phyloP scores from a whole-genome alignment of 371 early-diverging fungal species.

The Mucor plumbeus region DNA sequence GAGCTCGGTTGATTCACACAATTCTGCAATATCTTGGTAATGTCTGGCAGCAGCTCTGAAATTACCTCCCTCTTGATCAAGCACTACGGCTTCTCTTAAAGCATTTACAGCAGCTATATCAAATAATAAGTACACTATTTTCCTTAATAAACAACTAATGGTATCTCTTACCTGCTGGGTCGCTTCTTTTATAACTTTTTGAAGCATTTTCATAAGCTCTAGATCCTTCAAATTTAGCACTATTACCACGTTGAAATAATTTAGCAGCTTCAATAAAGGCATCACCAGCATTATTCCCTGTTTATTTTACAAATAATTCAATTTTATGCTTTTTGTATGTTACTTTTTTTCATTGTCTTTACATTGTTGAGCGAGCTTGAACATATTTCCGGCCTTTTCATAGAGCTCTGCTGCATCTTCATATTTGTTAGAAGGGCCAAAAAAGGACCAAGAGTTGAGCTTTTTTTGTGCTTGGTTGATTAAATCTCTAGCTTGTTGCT shows the following conservation, averaged over 20 bases:
- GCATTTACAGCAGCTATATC: constrained; percentile 77
- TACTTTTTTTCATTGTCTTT: constrained; percentile 24
- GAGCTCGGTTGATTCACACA: constrained; percentile 84
- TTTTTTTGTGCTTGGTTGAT: constrained; percentile 79
- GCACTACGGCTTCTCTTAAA: constrained; percentile 75
- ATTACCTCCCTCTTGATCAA: constrained; percentile 86
- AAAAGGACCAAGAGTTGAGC: constrained; percentile 75
- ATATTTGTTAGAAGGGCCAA: constrained; percentile 78
- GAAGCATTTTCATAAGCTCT: constrained; percentile 84
- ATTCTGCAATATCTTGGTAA: constrained; percentile 90
- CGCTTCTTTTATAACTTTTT: constrained; percentile 86
- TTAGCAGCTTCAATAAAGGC: constrained; percentile 85
- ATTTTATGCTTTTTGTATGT: neutral
- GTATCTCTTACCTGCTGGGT: constrained; percentile 70
- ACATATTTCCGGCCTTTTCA: constrained; percentile 88
- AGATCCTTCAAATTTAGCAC: constrained; percentile 66
- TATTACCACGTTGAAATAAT: constrained; percentile 60
- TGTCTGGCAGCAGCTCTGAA: constrained; percentile 92
- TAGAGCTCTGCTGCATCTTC: constrained; percentile 95
- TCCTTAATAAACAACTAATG: neutral
- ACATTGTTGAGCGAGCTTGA: constrained; percentile 91
- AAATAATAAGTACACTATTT: neutral
- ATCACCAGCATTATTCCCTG: constrained; percentile 93
- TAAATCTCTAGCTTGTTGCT: constrained; percentile 73
- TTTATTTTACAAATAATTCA: neutral